These are phyloP conservation scores for Proliferodiscus dingleyae DNA, from an alignment of 2,329 filamentous ascomycete genomes.

Conservation along the genomic window DNA sequence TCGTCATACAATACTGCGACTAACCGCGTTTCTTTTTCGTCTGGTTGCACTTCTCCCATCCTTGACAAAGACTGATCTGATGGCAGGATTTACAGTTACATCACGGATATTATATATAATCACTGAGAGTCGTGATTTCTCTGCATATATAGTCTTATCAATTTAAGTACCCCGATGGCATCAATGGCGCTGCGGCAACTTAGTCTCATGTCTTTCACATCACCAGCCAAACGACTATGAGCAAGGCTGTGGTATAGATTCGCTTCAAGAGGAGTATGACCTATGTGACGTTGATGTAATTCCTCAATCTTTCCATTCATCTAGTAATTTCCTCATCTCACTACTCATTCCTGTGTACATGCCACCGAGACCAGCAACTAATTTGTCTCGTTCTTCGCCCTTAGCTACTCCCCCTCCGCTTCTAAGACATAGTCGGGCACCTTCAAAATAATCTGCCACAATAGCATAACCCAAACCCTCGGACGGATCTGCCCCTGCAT, in stretches of 20 bases:
- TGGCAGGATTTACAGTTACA: no score
- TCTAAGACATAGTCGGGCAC: conserved; percentile 5
- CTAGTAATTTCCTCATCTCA: conserved; percentile 4
- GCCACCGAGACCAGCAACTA: background rate
- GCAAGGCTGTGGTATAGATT: no score
- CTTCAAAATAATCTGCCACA: background rate
- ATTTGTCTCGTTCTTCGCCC: conserved; percentile 1
- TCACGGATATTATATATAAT: no score
- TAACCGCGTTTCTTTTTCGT: no score
- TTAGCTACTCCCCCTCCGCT: conserved; percentile 1
- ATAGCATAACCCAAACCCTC: background rate
- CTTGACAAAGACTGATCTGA: background rate
- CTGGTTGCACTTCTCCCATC: no score
- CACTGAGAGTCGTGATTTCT: no score
- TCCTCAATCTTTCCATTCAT: conserved; percentile 3
- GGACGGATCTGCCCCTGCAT: conserved; percentile 6
- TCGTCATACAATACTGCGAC: no score
- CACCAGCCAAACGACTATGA: background rate
- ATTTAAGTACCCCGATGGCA: background rate
- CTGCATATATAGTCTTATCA: no score
- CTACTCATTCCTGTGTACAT: conserved; percentile 1
- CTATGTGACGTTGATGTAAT: no score
- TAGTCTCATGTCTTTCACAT: background rate
- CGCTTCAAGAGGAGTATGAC: no score
- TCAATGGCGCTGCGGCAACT: background rate